phyloP scores from a whole-genome alignment of 2,329 filamentous ascomycete species.

The Catunica adiposa region DNA sequence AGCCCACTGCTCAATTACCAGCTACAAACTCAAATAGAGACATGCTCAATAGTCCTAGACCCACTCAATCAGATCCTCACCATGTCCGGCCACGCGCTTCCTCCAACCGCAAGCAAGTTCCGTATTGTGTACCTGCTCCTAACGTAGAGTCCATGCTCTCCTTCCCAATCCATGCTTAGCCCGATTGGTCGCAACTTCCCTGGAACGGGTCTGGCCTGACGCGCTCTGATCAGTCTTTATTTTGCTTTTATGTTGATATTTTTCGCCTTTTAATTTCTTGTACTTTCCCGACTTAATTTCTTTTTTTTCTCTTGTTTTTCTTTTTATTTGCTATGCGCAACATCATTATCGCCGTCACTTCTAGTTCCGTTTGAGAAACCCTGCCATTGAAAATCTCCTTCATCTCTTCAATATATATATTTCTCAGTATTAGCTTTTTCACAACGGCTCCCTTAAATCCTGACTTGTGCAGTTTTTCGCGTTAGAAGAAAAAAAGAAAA shows the following conservation, averaged over 20 bases:
- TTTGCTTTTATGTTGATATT: conserved; percentile 11
- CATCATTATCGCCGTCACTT: too few species aligned
- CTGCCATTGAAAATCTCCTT: too few species aligned
- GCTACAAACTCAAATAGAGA: not conserved
- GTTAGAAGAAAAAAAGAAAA: not conserved
- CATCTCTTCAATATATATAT: too few species aligned
- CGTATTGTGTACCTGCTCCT: not conserved
- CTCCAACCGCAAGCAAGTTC: not conserved
- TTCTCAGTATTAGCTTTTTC: not conserved
- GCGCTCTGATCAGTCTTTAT: not conserved
- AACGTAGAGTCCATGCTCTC: not conserved
- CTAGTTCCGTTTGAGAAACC: too few species aligned
- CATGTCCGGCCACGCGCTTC: not conserved
- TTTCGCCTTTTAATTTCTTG: conserved; percentile 1
- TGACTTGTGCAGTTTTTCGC: not conserved
- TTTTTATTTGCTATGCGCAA: too few species aligned
- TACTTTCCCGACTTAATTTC: not conserved
- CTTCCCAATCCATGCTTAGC: not conserved
- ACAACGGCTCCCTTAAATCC: not conserved
- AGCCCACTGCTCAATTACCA: not conserved
- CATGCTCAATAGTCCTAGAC: not conserved
- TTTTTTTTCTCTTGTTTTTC: too few species aligned
- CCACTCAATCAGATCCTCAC: not conserved
- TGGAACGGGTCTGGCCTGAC: not conserved
- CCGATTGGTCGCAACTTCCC: not conserved